Base-by-base conservation (phyloP, 1,139 yeast genomes). In the Candida sp. region DNA sequence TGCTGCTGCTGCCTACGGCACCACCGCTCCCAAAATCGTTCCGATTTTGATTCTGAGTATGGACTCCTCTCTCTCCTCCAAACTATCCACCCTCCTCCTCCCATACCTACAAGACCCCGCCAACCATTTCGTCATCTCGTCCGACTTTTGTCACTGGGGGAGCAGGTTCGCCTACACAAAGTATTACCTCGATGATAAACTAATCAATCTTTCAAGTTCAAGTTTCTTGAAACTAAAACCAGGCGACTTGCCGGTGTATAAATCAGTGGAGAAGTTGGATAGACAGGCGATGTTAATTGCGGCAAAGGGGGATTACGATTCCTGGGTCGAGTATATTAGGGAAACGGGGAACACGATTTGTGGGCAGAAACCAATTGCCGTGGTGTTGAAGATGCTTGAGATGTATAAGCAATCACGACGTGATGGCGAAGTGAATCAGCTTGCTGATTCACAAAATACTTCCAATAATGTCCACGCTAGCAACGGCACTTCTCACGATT, bases 81-180 rank as follows among this genome's bases (percentile, higher is more conserved):
- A 65, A 21, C 57, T 87, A 21, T 84, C 85, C 0, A 53, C 59
- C 1, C 53, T 70, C 0, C 66, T 93, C 42, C 61, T 66, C 9
- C 82, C 84, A 1, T 87, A 75, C 52, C 59, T 89, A 44, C 62
- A 60, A 4, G 79, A 84, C 52, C 73, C 75, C 22, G 64, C 66
- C 32, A 85, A 82, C 56, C 82, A 89, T 1, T 87, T 93, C 63
- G 80, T 88, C 22, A 74, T 93, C 5, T 87, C 96, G 56, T 81
- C 95, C 1, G 99, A 93, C 65, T 95, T 93, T 57, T 91, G 98
- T 59, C 99, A 93, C 58, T 93, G 99, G 99, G 97, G 97, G 1
- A 56, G 75, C 4, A 67, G 95, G 38, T 89, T 90, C 57, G 84
- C 82, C 9, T 90, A 84, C 58, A 82, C 84, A 2, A 72, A 75